phyloP scores from a whole-genome alignment of 1,139 yeast genomes.

The Geotrichum siamense region DNA sequence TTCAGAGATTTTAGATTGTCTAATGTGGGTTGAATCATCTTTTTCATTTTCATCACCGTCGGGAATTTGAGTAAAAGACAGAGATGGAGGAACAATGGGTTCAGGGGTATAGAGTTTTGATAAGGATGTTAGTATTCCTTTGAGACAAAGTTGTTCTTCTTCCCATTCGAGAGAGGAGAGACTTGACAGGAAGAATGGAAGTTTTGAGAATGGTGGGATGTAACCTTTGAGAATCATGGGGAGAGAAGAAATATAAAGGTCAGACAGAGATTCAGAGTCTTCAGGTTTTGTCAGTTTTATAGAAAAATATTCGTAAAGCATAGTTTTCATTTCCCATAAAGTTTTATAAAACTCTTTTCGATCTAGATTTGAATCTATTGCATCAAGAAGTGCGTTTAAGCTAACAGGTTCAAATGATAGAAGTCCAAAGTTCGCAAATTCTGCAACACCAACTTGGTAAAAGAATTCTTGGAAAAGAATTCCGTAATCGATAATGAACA shows the following conservation, averaged over 20 bases:
- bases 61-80: slow-evolving; percentile 24
- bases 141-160: slow-evolving; percentile 60
- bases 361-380: slow-evolving; percentile 5
- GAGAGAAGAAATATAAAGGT: slow-evolving; percentile 39
- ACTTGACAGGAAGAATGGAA: slow-evolving; percentile 60
- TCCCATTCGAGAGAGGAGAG: slow-evolving; percentile 59
- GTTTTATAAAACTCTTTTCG: slow-evolving; percentile 14
- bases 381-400: slow-evolving; percentile 18
- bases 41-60: slow-evolving; percentile 7
- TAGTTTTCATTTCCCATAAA: slow-evolving; percentile 40
- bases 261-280: slow-evolving; percentile 31
- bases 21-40: slow-evolving; percentile 12
- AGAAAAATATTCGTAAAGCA: slow-evolving; percentile 75
- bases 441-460: slow-evolving; percentile 71
- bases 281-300: slow-evolving; percentile 35
- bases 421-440: slow-evolving; percentile 77
- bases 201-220: slow-evolving; percentile 53
- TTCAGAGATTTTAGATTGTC: slow-evolving; percentile 15
- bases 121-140: slow-evolving; percentile 56
- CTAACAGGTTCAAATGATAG: slow-evolving; percentile 33
- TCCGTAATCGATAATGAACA: slow-evolving; percentile 76
- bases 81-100: slow-evolving; percentile 31
- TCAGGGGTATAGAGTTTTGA: slow-evolving; percentile 74
- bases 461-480: slow-evolving; percentile 57
- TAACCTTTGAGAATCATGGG: slow-evolving; percentile 66